Conservation (phyloP, 2,329 filamentous ascomycete genomes). For the Colletotrichum somersetense region DNA sequence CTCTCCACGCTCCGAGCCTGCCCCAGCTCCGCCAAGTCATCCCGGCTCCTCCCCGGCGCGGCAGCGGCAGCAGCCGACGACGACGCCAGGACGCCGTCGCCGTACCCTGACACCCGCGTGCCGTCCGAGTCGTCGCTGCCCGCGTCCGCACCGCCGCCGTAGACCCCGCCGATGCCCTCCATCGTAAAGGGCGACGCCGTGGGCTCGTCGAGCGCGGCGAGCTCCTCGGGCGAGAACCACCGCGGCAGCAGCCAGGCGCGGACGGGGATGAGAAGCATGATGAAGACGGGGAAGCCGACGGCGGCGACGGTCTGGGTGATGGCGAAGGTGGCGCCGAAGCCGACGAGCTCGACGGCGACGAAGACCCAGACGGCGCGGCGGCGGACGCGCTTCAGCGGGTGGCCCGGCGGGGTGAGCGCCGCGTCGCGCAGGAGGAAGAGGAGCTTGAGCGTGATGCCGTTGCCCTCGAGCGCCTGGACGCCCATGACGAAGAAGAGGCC, state of each 20-base stretch:
- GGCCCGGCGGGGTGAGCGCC: slow-evolving; percentile 68
- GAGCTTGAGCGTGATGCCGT: slow-evolving; percentile 82
- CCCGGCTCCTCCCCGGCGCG: slow-evolving; percentile 49
- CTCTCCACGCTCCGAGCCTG: slow-evolving; percentile 3
- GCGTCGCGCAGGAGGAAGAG: slow-evolving; percentile 76
- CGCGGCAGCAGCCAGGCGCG: slow-evolving; percentile 73
- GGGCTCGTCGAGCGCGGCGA: slow-evolving; percentile 75
- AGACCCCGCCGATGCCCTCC: slow-evolving; percentile 78
- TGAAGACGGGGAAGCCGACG: slow-evolving; percentile 83
- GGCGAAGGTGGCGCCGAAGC: slow-evolving; percentile 83
- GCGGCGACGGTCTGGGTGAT: slow-evolving; percentile 87
- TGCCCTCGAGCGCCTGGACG: slow-evolving; percentile 79
- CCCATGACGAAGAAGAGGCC: slow-evolving; percentile 91
- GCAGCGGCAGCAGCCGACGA: slow-evolving; percentile 35
- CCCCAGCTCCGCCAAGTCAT: slow-evolving; percentile 53
- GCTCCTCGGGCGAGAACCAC: slow-evolving; percentile 71
- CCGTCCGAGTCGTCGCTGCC: slow-evolving; percentile 36
- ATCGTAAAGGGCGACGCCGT: slow-evolving; percentile 82
- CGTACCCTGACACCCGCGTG: slow-evolving; percentile 12
- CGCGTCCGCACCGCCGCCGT: slow-evolving; percentile 54
- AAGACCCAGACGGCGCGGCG: slow-evolving; percentile 78
- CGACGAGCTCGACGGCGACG: slow-evolving; percentile 75
- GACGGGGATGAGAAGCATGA: slow-evolving; percentile 76
- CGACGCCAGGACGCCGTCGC: slow-evolving; percentile 47
- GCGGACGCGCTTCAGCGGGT: slow-evolving; percentile 72